These are phyloP conservation scores for Tetrapisispora fleetii DNA, from an alignment of 805 yeast species.

Conservation along the genomic window DNA sequence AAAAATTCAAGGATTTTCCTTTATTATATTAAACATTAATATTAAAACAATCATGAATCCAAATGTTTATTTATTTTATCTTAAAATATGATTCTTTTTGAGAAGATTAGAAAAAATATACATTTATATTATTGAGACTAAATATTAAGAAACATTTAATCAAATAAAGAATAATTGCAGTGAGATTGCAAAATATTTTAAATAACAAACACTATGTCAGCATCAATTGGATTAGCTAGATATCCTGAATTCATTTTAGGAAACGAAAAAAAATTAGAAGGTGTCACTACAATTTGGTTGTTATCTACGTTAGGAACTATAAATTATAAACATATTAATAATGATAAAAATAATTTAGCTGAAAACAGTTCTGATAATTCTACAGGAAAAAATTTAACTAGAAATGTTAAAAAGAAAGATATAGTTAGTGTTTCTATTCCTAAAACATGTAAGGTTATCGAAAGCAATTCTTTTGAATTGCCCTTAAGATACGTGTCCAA, in stretches of 20 bases:
- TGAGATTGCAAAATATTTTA: no score
- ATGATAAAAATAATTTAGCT: background rate
- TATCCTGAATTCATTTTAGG: background rate
- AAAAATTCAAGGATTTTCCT: no score
- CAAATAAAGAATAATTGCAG: no score
- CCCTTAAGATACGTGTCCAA: slow-evolving; percentile 24
- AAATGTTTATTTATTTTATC: no score
- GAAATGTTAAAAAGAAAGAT: slow-evolving; percentile 20
- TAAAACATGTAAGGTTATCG: slow-evolving; percentile 20
- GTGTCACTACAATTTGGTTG: slow-evolving; percentile 27
- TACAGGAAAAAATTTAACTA: background rate
- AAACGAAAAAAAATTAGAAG: slow-evolving; percentile 2
- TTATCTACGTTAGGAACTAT: slow-evolving; percentile 20
- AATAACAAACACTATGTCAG: background rate
- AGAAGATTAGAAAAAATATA: no score
- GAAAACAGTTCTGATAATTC: background rate
- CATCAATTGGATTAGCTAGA: background rate
- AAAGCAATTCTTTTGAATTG: slow-evolving; percentile 11
- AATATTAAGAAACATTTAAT: no score
- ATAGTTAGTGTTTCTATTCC: slow-evolving; percentile 27
- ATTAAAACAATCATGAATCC: no score
- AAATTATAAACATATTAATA: background rate
- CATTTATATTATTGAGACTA: no score
- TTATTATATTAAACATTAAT: no score
- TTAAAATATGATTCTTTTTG: no score